Evolutionary conservation across 2,329 filamentous ascomycete species (phyloP), one percentile per base, ranked within the genome.

Genomic region (Hypoxylon sp.): DNA sequence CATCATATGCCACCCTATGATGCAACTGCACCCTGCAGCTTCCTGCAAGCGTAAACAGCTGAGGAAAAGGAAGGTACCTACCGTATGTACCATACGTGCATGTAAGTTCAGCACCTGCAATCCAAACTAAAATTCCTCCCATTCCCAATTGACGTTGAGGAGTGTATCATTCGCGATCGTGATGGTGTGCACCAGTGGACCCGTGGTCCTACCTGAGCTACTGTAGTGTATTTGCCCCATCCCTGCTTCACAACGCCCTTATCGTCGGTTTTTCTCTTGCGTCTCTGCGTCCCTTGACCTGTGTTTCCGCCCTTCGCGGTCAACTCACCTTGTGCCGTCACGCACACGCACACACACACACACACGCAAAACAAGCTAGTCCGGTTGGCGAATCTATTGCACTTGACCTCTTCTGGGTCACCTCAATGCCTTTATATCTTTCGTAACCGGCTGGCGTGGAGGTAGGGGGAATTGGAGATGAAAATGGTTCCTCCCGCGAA

Each of bases 401-500:
- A 56, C 34, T 56, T 53, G 45, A 28, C 30, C 48, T 45, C 34
- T 49, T 36, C 10, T 45, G 53, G 58, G 52, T 62, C 43, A 60
- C 60, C 55, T 63, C 57, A 52, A 69, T 75, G 64, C 65, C 60
- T 66, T 65, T 65, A 64, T 69, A 62, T 63, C 32, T 63, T 61
- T 65, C 43, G 41, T 68, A 65, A 49, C 65, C 63, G 55, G 51
- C 65, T 56, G 51, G 59, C 49, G 64, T 38, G 65, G 63, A 71
- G 69, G 67, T 68, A 64, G 73, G 65, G 69, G 63, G 70, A 59
- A 55, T 25, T 65, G 60, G 62, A 68, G 60, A 57, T 67, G 60
- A 66, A 14, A 38, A 70, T 76, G 73, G 67, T 72, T 38, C 70
- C 72, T 65, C 73, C 74, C 17, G 74, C 75, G 38, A 78, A 74